Conservation (phyloP, 345 rosid species). For the Euclidium syriacum region DNA sequence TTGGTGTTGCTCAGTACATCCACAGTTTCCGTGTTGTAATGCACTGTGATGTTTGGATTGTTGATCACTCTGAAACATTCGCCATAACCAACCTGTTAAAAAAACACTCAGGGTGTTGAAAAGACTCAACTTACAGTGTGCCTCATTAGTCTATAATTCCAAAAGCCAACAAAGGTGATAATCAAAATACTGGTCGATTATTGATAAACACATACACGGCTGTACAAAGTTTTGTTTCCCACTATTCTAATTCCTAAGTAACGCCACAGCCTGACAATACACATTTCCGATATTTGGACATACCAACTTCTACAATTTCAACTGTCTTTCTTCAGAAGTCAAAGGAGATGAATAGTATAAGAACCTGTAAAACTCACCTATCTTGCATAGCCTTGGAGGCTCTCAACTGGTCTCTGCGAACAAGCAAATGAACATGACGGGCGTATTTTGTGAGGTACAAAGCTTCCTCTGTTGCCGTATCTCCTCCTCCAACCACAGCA, state of each 20-base stretch:
- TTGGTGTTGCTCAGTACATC: slow-evolving; percentile 83
- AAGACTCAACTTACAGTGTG: slow-evolving; percentile 67
- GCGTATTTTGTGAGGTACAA: slow-evolving; percentile 91
- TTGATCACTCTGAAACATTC: slow-evolving; percentile 99
- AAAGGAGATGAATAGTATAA: slow-evolving; percentile 1
- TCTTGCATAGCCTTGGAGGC: slow-evolving; percentile 99
- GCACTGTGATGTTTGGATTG: slow-evolving; percentile 91
- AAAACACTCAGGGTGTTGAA: slow-evolving; percentile 99
- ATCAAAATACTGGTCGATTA: not conserved
- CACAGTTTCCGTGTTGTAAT: slow-evolving; percentile 81
- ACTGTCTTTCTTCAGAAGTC: not conserved
- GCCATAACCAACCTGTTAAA: slow-evolving; percentile 99
- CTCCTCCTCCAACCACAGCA: slow-evolving; percentile 98
- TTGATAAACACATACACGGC: not conserved
- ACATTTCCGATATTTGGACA: not conserved
- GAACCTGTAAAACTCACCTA: slow-evolving; percentile 49
- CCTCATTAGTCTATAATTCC: slow-evolving; percentile 59
- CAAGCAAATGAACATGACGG: slow-evolving; percentile 95
- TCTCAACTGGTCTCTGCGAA: slow-evolving; percentile 76
- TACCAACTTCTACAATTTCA: not conserved
- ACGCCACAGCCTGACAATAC: not conserved
- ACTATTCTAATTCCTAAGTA: slow-evolving; percentile 1
- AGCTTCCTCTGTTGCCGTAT: slow-evolving; percentile 98
- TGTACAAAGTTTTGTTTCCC: not conserved
- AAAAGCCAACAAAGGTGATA: slow-evolving; percentile 24